Conservation (phyloP, 306 rosid species). For the Castanea sativa region DNA sequence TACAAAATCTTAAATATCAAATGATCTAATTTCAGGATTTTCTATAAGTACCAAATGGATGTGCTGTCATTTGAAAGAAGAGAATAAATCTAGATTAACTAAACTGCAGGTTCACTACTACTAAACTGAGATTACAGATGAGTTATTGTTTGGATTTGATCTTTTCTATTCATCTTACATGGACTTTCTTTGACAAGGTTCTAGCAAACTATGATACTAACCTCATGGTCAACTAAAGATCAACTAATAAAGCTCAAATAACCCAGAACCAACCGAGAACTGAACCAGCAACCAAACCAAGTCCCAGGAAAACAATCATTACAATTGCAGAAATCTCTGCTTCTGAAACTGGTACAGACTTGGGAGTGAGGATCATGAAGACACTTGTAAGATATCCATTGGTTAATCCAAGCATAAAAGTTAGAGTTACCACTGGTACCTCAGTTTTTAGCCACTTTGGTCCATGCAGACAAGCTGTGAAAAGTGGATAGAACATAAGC, state of each 20-base stretch:
- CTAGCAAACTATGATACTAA: conserved; percentile 12
- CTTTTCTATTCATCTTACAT: no score
- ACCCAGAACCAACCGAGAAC: conserved; percentile 91
- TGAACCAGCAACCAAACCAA: conserved; percentile 85
- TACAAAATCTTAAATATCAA: no score
- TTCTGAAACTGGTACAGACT: conserved; percentile 54
- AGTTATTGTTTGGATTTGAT: no score
- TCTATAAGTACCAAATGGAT: no score
- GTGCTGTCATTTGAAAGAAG: no score
- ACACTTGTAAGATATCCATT: conserved; percentile 87
- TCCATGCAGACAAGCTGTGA: conserved; percentile 75
- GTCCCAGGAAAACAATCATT: conserved; percentile 76
- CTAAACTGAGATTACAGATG: no score
- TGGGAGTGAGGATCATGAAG: conserved; percentile 75
- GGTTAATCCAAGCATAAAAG: conserved; percentile 77
- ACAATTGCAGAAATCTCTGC: conserved; percentile 78
- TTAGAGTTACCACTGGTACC: conserved; percentile 49
- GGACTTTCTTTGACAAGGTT: not conserved
- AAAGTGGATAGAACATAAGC: conserved; percentile 79
- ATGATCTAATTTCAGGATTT: no score
- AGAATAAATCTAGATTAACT: no score
- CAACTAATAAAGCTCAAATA: conserved; percentile 29
- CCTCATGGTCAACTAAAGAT: not conserved
- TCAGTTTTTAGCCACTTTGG: conserved; percentile 80
- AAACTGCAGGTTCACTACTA: no score